These are phyloP conservation scores for Penicillium sumatraense DNA, from an alignment of 2,329 filamentous ascomycete genomes.

Conservation along the genomic window DNA sequence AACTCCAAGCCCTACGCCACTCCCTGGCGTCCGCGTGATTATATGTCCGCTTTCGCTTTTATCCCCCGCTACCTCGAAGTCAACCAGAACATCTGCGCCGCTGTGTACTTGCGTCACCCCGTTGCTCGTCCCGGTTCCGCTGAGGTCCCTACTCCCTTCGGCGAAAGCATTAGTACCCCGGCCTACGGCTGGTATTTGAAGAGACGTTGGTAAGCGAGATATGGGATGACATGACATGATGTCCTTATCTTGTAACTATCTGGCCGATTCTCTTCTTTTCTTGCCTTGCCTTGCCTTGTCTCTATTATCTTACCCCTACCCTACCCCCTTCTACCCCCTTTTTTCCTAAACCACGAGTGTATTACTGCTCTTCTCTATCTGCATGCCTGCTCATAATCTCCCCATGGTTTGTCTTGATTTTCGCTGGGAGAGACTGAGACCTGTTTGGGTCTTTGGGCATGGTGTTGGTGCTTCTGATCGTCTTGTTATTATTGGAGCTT, in stretches of 20 bases:
- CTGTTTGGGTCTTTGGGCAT: slow-evolving; percentile 21
- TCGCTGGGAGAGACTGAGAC: slow-evolving; percentile 6
- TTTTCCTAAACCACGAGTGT: slow-evolving; percentile 32
- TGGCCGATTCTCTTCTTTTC: slow-evolving; percentile 14
- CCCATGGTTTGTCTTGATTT: slow-evolving; percentile 4
- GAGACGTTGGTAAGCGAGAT: slow-evolving; percentile 63
- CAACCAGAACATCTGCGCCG: slow-evolving; percentile 94
- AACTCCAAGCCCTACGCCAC: slow-evolving; percentile 81
- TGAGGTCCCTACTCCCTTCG: slow-evolving; percentile 85
- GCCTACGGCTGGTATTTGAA: slow-evolving; percentile 95
- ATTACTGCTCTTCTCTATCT: slow-evolving; percentile 37
- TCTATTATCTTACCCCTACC: slow-evolving; percentile 20
- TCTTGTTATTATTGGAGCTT: slow-evolving; percentile 23
- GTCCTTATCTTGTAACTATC: slow-evolving; percentile 15
- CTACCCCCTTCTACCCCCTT: slow-evolving; percentile 11
- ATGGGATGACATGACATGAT: too few relatives aligned
- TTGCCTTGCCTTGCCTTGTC: slow-evolving; percentile 19
- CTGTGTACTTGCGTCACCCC: slow-evolving; percentile 92
- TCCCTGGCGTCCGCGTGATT: slow-evolving; percentile 85
- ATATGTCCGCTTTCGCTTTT: slow-evolving; percentile 91
- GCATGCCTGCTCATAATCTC: slow-evolving; percentile 24
- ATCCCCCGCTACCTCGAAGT: slow-evolving; percentile 96
- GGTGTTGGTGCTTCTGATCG: slow-evolving; percentile 32
- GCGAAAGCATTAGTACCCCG: slow-evolving; percentile 70
- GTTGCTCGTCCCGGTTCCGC: slow-evolving; percentile 80